Base-by-base conservation (phyloP, 352 stramenopile genomes). In the Blastocystis sp. region DNA sequence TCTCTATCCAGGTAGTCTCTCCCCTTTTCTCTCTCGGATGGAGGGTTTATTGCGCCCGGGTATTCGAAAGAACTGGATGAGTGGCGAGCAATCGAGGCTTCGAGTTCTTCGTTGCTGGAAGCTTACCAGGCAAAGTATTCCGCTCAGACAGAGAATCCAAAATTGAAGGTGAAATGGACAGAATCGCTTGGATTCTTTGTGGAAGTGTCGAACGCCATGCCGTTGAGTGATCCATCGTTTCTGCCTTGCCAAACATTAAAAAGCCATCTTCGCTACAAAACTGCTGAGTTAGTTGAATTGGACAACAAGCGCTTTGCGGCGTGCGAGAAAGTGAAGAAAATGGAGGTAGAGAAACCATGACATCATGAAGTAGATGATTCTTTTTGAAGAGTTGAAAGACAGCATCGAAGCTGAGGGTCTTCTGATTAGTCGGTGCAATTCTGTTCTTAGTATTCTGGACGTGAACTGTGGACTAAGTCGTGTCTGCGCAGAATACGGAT, bases 201-300 rank as follows among this genome's bases (percentile, higher is more conserved):
- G 45, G 76, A 87, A 26, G 41, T 77, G 15, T n/a, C 76, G 15
- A 53, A 37, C 6, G 41, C 76, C 0, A 70, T 43, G 18, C 59
- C 76, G 43, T 26, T 87, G 5, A 61, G 20, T 43, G 53, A 77
- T 11, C 39, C 50, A 1, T 11, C 13, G 5, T 87, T 87, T 26
- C 43, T 76, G n/a, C 45, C 63, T 39, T 87, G 76, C 39, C 59
- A 87, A 26, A 39, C 54, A 26, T 47, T 87, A 23, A 87, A 87
- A 45, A 70, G 63, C 41, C 59, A 76, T 47, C 45, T 76, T n/a
- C 76, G 76, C 11, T 87, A 87, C 41, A 87, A 87, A 68, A 87
- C 76, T 4, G 29, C 26, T 37, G 76, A 87, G 26, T 39, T 87
- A 3, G 68, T 37, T 13, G 54, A 69, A 18, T 37, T 87, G 9